Percentiles rank a stretch among this genome's conserved stretches.
Conservation (phyloP, 2,329 filamentous ascomycete genomes). For the Penicillium brevicompactum region DNA sequence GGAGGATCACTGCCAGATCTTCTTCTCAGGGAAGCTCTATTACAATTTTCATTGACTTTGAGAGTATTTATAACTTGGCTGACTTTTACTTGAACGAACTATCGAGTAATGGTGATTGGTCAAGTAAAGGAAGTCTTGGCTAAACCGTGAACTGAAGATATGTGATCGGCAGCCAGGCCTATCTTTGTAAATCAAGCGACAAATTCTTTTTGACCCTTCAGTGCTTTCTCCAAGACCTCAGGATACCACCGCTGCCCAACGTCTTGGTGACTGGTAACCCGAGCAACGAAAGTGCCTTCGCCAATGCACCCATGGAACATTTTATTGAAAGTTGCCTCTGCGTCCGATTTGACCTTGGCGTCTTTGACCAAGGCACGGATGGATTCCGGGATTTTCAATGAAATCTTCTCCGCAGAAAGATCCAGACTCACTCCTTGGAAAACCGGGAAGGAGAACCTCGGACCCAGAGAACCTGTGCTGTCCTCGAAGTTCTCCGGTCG, state of each 20-base stretch:
- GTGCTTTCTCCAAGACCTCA: slow-evolving; percentile 32
- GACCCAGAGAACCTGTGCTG: slow-evolving; percentile 27
- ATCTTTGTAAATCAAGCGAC: background rate
- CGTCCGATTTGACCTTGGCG: slow-evolving; percentile 37
- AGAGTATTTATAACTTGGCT: too few species aligned
- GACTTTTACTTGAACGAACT: too few species aligned
- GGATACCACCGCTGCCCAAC: slow-evolving; percentile 41
- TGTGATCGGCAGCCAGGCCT: too few species aligned
- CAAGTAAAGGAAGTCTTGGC: too few species aligned
- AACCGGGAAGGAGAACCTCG: slow-evolving; percentile 39
- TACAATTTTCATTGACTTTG: too few species aligned
- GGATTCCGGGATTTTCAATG: slow-evolving; percentile 32
- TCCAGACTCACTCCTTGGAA: slow-evolving; percentile 41
- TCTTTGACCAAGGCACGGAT: slow-evolving; percentile 34
- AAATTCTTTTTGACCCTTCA: slow-evolving; percentile 30
- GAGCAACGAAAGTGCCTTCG: slow-evolving; percentile 37
- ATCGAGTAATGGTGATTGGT: too few species aligned
- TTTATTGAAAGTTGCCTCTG: slow-evolving; percentile 39
- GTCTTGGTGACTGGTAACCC: slow-evolving; percentile 41
- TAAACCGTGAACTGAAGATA: too few species aligned
- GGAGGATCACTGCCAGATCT: too few species aligned
- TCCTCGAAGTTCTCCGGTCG: slow-evolving; percentile 31
- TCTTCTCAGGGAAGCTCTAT: too few species aligned
- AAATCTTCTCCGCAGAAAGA: slow-evolving; percentile 31
- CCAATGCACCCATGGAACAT: slow-evolving; percentile 35